Evolutionary conservation across 2,329 filamentous ascomycete genomes (phyloP), one percentile per base, ranked within the genome.

Genomic region (Cercospora zeina): DNA sequence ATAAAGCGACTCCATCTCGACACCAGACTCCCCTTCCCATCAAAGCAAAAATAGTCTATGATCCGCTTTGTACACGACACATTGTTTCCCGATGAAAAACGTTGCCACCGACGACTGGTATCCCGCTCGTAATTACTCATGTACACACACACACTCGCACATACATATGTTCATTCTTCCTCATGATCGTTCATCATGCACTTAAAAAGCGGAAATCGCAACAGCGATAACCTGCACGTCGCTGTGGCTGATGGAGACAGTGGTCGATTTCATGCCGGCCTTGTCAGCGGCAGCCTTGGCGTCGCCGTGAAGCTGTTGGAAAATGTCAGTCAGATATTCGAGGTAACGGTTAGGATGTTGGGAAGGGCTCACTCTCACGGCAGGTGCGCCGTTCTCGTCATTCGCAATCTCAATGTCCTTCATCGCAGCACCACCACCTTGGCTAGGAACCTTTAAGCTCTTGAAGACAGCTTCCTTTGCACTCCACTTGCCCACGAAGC

Each of bases 391-490:
- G 50, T 85, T 89, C 68, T 89, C 87, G 72, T 93, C 88, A 71
- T 87, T 88, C 65, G 86, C 77, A 71, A 99, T 93, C 80, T 99
- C 96, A 80, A 99, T 99, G 45, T 97, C 93, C 81, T 89, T 95
- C 78, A 99, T 78, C 14, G 91, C 83, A 63, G 95, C 93, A 67
- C 96, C 95, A 9, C 89, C 93, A 65, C 95, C 95, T 78, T 90
- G 88, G 77, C 93, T 89, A 70, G 84, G 80, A 11, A 97, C 93
- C 68, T 93, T 92, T 13, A 99, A 83, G 37, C 91, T 92, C 85
- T 99, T 99, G 84, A 99, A 99, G 0, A 99, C 93, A 30, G 95
- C 95, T 80, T 99, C 95, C 82, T 99, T 99, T 36, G 95, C 95
- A 72, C 89, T 93, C 95, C 95, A 99, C 69, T 92, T 87, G 54